A percentile compares a stretch with the other conserved stretches of the same genome.
Conservation (phyloP, 2,329 filamentous ascomycete species). For the Trichoderma sp. region DNA sequence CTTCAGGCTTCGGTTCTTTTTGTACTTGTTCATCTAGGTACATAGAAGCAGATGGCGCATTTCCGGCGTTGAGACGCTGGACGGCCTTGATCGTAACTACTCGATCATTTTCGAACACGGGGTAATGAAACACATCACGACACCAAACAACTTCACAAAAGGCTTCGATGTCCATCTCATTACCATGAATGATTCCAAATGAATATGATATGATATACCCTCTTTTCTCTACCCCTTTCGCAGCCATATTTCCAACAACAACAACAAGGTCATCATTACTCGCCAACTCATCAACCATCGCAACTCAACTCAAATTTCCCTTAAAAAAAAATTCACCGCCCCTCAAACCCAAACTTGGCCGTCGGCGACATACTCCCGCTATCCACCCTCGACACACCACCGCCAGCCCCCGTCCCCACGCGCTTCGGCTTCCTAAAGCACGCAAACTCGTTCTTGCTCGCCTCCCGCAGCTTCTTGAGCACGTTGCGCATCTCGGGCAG, state of each 20-base stretch:
- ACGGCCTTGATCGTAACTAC: not conserved
- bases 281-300: not conserved
- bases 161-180: no score
- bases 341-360: constrained; percentile 31
- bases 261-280: no score
- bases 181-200: no score
- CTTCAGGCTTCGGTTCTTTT: no score
- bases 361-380: constrained; percentile 32
- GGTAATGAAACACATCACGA: no score
- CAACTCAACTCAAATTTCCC: not conserved
- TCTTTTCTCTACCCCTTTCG: no score
- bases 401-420: constrained; percentile 33
- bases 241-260: no score
- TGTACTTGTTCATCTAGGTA: not conserved
- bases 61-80: not conserved
- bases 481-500: constrained; percentile 85
- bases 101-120: no score
- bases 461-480: constrained; percentile 80
- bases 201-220: no score
- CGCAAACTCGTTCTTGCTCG: constrained; percentile 83
- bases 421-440: constrained; percentile 72
- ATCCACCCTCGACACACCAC: constrained; percentile 39
- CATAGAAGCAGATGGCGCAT: constrained; percentile 24
- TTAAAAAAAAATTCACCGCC: no score
- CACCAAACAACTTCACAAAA: no score